Percentiles rank a stretch among this genome's conserved stretches.
phyloP scores from a whole-genome alignment of 2,329 filamentous ascomycete genomes.

The Colletotrichum tropicale region DNA sequence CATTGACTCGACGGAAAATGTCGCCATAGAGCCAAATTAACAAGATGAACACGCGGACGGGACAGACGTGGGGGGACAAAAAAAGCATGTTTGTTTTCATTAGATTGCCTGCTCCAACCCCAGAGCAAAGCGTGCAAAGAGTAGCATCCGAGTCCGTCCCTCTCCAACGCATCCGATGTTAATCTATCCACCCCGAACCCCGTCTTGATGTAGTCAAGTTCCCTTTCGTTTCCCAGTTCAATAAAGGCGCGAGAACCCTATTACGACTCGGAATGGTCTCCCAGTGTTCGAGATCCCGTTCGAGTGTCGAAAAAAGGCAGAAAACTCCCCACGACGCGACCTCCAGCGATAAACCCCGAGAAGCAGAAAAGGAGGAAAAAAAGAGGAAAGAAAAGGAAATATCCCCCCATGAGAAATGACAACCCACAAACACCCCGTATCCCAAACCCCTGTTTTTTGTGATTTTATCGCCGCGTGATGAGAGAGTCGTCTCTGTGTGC shows the following conservation, averaged over 20 bases:
- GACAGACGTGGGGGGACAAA: not conserved
- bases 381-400: not conserved
- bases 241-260: not conserved
- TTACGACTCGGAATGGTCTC: not conserved
- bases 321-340: constrained; percentile 9
- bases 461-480: constrained; percentile 18
- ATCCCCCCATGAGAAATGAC: not conserved
- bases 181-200: constrained; percentile 4
- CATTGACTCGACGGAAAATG: not conserved
- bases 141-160: not conserved
- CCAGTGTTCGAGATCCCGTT: not conserved
- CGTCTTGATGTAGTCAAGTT: constrained; percentile 14
- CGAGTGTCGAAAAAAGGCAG: not conserved
- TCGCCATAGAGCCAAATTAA: not conserved
- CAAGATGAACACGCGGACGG: not conserved
- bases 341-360: not conserved
- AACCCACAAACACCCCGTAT: constrained; percentile 9
- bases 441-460: constrained; percentile 18
- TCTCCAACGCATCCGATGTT: not conserved
- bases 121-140: constrained; percentile 5
- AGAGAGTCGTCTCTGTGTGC: constrained; percentile 9
- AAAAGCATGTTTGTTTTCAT: constrained; percentile 7
- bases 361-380: not conserved
- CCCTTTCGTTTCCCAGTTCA: constrained; percentile 1
- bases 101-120: constrained; percentile 1